These are phyloP conservation scores for Alternaria angustiovoidea DNA, from an alignment of 2,329 filamentous ascomycete species.

Conservation along the genomic window DNA sequence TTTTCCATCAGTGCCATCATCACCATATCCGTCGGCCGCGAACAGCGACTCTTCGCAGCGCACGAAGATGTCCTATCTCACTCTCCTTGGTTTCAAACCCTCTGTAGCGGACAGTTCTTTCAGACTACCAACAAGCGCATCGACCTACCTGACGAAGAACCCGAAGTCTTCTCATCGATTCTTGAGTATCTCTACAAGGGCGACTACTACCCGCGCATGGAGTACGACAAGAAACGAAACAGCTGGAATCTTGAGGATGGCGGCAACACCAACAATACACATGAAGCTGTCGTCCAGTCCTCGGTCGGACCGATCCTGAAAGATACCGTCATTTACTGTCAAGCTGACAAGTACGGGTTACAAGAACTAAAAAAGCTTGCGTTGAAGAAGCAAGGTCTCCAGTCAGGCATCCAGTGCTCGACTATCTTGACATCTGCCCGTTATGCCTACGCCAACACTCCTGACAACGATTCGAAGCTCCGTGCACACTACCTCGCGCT, in stretches of 20 bases:
- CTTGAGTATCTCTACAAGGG: constrained; percentile 94
- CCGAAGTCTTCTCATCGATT: constrained; percentile 88
- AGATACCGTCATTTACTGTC: constrained; percentile 90
- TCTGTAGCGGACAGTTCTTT: constrained; percentile 70
- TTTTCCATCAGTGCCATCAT: constrained; percentile 65
- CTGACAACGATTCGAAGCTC: constrained; percentile 88
- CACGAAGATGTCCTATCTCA: constrained; percentile 84
- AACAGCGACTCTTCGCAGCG: constrained; percentile 87
- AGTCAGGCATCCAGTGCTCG: constrained; percentile 81
- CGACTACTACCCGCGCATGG: constrained; percentile 85
- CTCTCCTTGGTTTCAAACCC: constrained; percentile 79
- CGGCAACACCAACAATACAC: constrained; percentile 48
- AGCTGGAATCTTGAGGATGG: constrained; percentile 81
- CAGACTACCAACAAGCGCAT: constrained; percentile 72
- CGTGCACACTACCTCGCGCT: constrained; percentile 90
- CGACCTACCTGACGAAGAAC: constrained; percentile 82
- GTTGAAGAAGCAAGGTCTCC: constrained; percentile 87
- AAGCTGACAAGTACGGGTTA: constrained; percentile 83
- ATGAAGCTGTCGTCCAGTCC: constrained; percentile 67
- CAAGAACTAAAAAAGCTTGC: constrained; percentile 85
- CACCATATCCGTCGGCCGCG: constrained; percentile 80
- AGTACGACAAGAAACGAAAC: constrained; percentile 82
- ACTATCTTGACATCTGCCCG: constrained; percentile 88
- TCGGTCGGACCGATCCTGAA: constrained; percentile 73
- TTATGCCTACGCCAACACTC: constrained; percentile 88